Base-by-base conservation (phyloP, 495 filamentous ascomycete genomes). In the Neurospora discreta region DNA sequence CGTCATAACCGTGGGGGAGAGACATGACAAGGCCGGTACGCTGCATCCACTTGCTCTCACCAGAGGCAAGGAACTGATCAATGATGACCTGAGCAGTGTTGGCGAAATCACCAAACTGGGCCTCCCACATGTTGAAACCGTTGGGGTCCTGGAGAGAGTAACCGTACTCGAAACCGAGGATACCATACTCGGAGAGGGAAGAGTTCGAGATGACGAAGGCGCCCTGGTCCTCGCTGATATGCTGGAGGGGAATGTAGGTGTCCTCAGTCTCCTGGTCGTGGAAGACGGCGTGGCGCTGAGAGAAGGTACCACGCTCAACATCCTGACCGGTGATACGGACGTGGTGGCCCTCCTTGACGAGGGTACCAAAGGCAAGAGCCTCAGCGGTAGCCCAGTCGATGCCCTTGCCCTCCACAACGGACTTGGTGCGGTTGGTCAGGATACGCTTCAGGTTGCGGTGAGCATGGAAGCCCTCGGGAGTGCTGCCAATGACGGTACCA, bases 11-110 rank as follows among this genome's bases (percentile, higher is more conserved):
- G 83, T 99, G 95, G 52, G 95, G 95, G 43, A 99, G 86, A 70
- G 92, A 97, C 84, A 98, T 89, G 72, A 98, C 92, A 46, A 99
- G 87, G 75, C 95, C 95, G 72, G 93, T 96, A 76, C 95, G 90
- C 85, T 99, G 95, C 81, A 97, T 89, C 95, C 95, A 99, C 86
- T 99, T 99, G 70, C 91, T 90, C 82, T 99, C 95, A 77, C 96
- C 95, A 52, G 96, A 96, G 46, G 96, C 95, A 76, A 99, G 89
- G 84, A 99, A 99, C 84, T 99, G 95, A 82, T 99, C 95, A 78
- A 98, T 94, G 83, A 99, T 96, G 81, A 94, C 97, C 82, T 99
- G 95, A 60, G 94, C 93, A 82, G 97, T 98, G 88, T 99, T 99
- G 85, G 94, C 95, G 75, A 99, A 99, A 82, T 99, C 95, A 85